Evolutionary conservation across 1,139 yeast species (phyloP).

Genomic region (Pichia sp.): DNA sequence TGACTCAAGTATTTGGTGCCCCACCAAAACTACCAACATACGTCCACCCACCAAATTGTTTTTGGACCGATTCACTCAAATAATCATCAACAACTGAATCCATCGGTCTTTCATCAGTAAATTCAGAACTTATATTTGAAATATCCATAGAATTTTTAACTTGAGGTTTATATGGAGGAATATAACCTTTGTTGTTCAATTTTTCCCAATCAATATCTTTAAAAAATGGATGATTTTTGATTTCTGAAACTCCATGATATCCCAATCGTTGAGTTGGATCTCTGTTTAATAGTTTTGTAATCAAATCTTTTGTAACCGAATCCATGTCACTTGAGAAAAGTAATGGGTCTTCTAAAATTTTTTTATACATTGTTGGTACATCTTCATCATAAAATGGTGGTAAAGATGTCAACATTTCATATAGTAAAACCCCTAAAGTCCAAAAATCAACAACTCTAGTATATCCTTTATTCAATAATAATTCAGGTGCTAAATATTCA

Average conservation of each 20-base stretch:
- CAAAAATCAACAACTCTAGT: constrained; percentile 96
- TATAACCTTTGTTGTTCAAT: constrained; percentile 76
- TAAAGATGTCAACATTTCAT: constrained; percentile 93
- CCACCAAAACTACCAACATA: constrained; percentile 57
- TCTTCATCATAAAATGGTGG: constrained; percentile 97
- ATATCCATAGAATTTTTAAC: constrained; percentile 85
- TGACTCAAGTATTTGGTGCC: too few relatives aligned
- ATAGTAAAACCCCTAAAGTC: constrained; percentile 89
- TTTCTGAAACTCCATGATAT: constrained; percentile 74
- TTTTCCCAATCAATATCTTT: constrained; percentile 89
- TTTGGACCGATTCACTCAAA: constrained; percentile 83
- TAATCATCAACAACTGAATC: constrained; percentile 94
- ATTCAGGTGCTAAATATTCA: constrained; percentile 92
- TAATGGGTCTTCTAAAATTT: constrained; percentile 81
- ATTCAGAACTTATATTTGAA: constrained; percentile 87
- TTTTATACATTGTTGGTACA: constrained; percentile 89
- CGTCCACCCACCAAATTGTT: constrained; percentile 98
- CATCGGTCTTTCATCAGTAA: constrained; percentile 87
- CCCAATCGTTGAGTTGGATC: constrained; percentile 81
- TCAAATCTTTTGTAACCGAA: constrained; percentile 77
- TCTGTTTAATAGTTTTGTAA: constrained; percentile 70
- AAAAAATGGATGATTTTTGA: constrained; percentile 80
- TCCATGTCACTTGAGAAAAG: constrained; percentile 87
- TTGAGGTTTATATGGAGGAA: constrained; percentile 93
- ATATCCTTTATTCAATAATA: constrained; percentile 84